Conservation (phyloP, 2,329 filamentous ascomycete species). For the Diaporthe australafricana region DNA sequence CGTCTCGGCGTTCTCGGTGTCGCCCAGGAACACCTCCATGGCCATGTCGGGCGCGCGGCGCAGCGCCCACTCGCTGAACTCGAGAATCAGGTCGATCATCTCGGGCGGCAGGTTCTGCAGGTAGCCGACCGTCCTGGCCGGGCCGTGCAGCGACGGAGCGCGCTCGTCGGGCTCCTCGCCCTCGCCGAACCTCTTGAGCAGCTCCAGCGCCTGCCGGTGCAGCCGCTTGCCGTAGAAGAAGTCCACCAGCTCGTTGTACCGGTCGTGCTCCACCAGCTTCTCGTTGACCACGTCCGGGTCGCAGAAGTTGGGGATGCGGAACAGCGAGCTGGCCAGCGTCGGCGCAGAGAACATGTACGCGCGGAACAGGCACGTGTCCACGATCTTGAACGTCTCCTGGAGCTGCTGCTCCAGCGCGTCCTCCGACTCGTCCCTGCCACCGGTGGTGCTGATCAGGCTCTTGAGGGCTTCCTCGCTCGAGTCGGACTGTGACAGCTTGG, state of each 20-base stretch:
- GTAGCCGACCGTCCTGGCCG: slow-evolving; percentile 86
- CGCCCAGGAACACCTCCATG: slow-evolving; percentile 93
- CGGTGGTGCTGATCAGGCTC: slow-evolving; percentile 57
- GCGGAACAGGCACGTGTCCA: slow-evolving; percentile 94
- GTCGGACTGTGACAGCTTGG: slow-evolving; percentile 55
- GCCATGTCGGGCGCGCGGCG: slow-evolving; percentile 77
- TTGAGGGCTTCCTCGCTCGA: slow-evolving; percentile 65
- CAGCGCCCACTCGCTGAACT: slow-evolving; percentile 92
- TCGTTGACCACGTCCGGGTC: slow-evolving; percentile 96
- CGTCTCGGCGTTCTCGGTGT: slow-evolving; percentile 94
- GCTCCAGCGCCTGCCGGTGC: slow-evolving; percentile 85
- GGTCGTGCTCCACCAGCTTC: slow-evolving; percentile 86
- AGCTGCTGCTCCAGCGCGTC: slow-evolving; percentile 78
- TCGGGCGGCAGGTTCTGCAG: slow-evolving; percentile 90
- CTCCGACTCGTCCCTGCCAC: slow-evolving; percentile 59
- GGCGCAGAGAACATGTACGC: slow-evolving; percentile 95
- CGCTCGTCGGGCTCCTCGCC: slow-evolving; percentile 62
- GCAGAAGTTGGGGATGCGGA: slow-evolving; percentile 97
- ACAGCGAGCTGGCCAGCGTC: slow-evolving; percentile 85
- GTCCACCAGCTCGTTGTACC: slow-evolving; percentile 95
- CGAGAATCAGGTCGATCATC: slow-evolving; percentile 89
- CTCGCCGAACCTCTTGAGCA: slow-evolving; percentile 84
- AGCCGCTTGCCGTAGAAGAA: slow-evolving; percentile 96
- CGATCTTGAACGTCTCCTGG: slow-evolving; percentile 80
- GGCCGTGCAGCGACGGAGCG: slow-evolving; percentile 76